Conservation (phyloP, 2,329 filamentous ascomycete genomes). For the Neophaeococcomyces aloes region DNA sequence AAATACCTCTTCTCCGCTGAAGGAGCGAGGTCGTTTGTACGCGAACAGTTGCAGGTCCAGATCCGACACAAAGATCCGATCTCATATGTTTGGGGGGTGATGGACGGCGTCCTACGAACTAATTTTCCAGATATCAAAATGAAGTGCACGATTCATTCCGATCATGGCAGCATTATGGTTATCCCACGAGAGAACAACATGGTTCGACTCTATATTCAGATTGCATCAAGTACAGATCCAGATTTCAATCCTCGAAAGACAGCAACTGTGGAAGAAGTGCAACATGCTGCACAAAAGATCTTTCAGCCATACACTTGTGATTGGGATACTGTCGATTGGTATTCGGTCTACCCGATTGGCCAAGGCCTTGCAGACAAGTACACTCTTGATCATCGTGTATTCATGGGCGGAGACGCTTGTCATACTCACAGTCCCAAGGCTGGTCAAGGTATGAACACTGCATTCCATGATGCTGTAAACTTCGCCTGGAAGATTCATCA, state of each 20-base stretch:
- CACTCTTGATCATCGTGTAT: constrained; percentile 53
- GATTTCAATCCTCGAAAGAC: constrained; percentile 53
- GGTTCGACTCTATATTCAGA: constrained; percentile 44
- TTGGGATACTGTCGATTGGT: constrained; percentile 57
- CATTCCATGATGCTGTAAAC: constrained; percentile 61
- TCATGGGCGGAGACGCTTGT: constrained; percentile 56
- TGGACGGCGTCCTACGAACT: constrained; percentile 55
- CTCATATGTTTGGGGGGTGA: constrained; percentile 55
- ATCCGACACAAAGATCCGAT: constrained; percentile 54
- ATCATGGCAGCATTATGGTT: constrained; percentile 54
- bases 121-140: constrained; percentile 55
- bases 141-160: constrained; percentile 58
- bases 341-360: constrained; percentile 55
- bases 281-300: constrained; percentile 47
- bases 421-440: constrained; percentile 56
- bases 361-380: constrained; percentile 56
- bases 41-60: constrained; percentile 56
- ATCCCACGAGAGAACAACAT: constrained; percentile 43
- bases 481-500: constrained; percentile 93
- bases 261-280: constrained; percentile 49
- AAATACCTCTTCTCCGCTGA: constrained; percentile 56
- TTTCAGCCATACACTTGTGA: constrained; percentile 50
- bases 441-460: constrained; percentile 54
- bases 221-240: constrained; percentile 50
- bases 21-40: constrained; percentile 50